These are phyloP conservation scores for Heritiera fomes DNA, from an alignment of 345 rosid species.

Conservation along the genomic window DNA sequence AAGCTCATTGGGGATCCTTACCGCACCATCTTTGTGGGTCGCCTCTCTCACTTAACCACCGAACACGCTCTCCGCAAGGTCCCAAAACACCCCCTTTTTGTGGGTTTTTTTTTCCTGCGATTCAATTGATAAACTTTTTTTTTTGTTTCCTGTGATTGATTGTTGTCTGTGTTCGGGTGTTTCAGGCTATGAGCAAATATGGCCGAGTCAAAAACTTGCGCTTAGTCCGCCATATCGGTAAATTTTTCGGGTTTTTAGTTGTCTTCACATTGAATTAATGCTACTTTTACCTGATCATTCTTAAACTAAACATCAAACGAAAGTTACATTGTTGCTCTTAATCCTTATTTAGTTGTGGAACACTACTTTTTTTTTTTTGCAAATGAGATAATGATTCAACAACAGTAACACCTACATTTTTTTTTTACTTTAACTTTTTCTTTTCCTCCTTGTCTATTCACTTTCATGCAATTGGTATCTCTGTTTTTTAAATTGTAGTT, in stretches of 20 bases:
- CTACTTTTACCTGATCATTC: neutral
- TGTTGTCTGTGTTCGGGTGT: constrained; percentile 3
- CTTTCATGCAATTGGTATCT: neutral
- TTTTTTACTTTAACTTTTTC: neutral
- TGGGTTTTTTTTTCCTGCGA: neutral
- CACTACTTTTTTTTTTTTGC: too few relatives aligned
- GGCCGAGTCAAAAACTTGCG: constrained; percentile 79
- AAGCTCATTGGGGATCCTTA: constrained; percentile 75
- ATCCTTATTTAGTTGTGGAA: neutral
- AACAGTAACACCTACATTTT: neutral
- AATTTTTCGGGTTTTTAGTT: neutral
- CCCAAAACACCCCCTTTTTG: neutral
- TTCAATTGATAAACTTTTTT: neutral
- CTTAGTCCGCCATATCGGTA: constrained; percentile 93
- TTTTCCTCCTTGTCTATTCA: neutral
- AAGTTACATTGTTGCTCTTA: neutral
- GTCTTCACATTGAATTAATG: neutral
- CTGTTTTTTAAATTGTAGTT: neutral
- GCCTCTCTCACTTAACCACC: constrained; percentile 72
- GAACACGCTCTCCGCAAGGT: constrained; percentile 72
- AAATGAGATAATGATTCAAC: too few relatives aligned
- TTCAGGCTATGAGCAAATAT: constrained; percentile 81
- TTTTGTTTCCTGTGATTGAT: neutral
- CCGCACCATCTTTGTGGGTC: constrained; percentile 76
- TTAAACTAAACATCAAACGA: neutral